Evolutionary conservation across 805 yeast genomes (phyloP), one percentile per base, ranked within the genome.

Genomic region (Crinitomyces ghanaensis): DNA sequence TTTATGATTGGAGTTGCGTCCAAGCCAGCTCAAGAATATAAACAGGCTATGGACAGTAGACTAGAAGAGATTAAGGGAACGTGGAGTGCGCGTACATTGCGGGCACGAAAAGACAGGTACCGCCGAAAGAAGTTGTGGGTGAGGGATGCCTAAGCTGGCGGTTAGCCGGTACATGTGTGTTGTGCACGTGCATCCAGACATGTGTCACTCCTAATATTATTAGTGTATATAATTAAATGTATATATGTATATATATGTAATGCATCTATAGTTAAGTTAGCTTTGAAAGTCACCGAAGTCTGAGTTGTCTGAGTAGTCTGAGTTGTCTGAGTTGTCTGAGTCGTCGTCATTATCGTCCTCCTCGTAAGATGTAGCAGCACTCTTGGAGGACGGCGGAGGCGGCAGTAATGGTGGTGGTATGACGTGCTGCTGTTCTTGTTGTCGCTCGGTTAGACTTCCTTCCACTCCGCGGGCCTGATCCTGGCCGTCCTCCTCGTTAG

Each of bases 81-180:
- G 35, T 75, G 82, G 82, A 52, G 63, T 35, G 63, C 57, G 31
- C 55, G 58, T 34, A 68, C 68, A 44, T 46, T 47, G 11, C 48
- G 59, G 16, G 75, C 80, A 6, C 63, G 77, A 43, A 51, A 52
- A 12, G 83, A 77, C 44, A 63, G 77, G 46, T 51, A 56, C 40
- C 73, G 74, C 55, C 65, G 88, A 54, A 68, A 65, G 39, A 56
- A 65, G 41, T 49, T 65, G 46, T 77, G 88, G 88, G 68, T 76
- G 42, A 63, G 77, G 38, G 74, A 66, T 41, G 73, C 70, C 38
- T 68, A 42, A 28, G 40, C 19, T 19, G 12, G 35, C 13, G 11
- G 17, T 25, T 13, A 6, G 7, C 7, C 17, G 28, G 28, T 11
- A 6, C 17, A 6, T 8, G n/a, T n/a, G n/a, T n/a, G n/a, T n/a